Evolutionary conservation across 345 rosid genomes (phyloP), one percentile per base, ranked within the genome.

Genomic region (Linum trigynum): DNA sequence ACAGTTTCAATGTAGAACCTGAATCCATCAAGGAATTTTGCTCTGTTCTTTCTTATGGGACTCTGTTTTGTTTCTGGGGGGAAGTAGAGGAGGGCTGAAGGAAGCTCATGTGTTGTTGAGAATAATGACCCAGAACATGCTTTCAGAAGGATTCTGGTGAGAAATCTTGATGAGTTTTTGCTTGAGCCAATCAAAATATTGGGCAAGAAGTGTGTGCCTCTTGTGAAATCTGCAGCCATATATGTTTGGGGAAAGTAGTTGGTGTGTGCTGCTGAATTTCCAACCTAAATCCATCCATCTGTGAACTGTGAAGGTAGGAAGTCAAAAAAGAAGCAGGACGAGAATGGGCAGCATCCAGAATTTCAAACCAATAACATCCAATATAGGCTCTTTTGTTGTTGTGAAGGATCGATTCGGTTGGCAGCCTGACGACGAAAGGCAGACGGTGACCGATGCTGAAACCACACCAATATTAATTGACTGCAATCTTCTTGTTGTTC

Each of bases 1-100:
- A n/a, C n/a, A n/a, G n/a, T n/a, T 72, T 72, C 71, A 40, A 67
- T 61, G 53, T 39, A 64, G 67, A 68, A 66, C 11, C 50, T 9
- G 53, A 48, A 48, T 48, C 53, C 53, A 48, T 48, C 53, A 15
- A 48, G 32, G 32, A 23, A 1, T 23, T 48, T 48, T 45, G 51
- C 8, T 2, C 10, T 5, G 51, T 45, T 45, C 51, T 7, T 45
- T 2, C 7, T 45, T 8, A 48, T 9, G 14, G 45, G 9, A 41
- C 45, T 4, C 6, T 48, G 53, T 23, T 23, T 23, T 23, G 32
- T 23, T 23, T 23, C 32, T 1, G 1, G 32, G 32, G 32, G 32
- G 1, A 23, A 23, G 32, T 23, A 23, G 32, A 23, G 32, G 32
- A 23, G 32, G 32, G 32, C 32, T 23, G 32, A 23, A 23, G 32